Evolutionary conservation across 2,329 filamentous ascomycete genomes (phyloP).

Genomic region (Pleoardoris graminearum): DNA sequence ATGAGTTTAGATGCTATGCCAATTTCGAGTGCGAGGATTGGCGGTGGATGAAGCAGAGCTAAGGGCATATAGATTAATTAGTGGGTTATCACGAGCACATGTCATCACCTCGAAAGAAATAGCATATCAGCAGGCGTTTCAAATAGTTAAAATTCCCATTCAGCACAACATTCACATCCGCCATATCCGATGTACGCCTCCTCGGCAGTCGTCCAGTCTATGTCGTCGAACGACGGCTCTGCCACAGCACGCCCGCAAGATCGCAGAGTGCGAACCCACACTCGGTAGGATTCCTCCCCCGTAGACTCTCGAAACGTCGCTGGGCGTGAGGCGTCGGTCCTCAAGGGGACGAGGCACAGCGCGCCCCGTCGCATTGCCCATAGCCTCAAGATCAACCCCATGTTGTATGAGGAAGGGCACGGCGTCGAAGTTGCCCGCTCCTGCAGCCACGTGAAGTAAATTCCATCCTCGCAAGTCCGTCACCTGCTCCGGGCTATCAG

Average conservation of each 20-base stretch:
- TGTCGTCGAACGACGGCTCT: neutral
- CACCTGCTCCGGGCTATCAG: neutral
- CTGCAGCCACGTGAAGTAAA: conserved; percentile 13
- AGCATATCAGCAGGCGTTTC: too few relatives aligned
- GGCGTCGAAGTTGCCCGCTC: conserved; percentile 11
- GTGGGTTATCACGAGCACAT: too few relatives aligned
- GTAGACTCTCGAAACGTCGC: conserved; percentile 4
- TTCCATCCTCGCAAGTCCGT: conserved; percentile 15
- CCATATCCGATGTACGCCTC: conserved; percentile 12
- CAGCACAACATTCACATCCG: conserved; percentile 10
- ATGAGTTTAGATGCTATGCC: conserved; percentile 79
- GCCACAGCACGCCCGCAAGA: neutral
- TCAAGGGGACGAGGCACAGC: conserved; percentile 4
- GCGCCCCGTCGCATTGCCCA: conserved; percentile 10
- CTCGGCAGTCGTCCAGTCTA: neutral
- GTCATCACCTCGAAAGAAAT: too few relatives aligned
- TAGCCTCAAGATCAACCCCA: conserved; percentile 5
- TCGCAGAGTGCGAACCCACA: conserved; percentile 1
- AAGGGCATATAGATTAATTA: too few relatives aligned
- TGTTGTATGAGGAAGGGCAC: conserved; percentile 10
- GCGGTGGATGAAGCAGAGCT: conserved; percentile 33
- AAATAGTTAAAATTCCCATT: conserved; percentile 4
- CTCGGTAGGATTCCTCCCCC: conserved; percentile 9
- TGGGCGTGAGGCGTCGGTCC: neutral
- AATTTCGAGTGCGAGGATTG: conserved; percentile 68